Evolutionary conservation across 2,329 filamentous ascomycete species (phyloP), one percentile per base, ranked within the genome.

Genomic region (Mycosphaerella arachidis): DNA sequence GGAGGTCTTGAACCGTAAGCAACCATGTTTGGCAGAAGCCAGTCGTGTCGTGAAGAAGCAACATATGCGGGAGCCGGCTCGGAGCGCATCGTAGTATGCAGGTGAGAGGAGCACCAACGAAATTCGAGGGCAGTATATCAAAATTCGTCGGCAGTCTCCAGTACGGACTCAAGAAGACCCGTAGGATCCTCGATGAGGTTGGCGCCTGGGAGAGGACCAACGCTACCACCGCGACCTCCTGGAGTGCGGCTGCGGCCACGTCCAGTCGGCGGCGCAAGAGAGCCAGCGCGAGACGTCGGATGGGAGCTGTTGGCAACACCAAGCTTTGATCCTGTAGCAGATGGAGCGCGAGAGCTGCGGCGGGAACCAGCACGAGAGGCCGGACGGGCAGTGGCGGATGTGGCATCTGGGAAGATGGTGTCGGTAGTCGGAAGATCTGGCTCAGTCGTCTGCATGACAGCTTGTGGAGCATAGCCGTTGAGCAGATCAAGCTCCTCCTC

Each of bases 241-340:
- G 61, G 65, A 46, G 59, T 65, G 31, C 50, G 59, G 55, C 56
- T 65, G 27, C 62, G 59, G 31, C 53, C 60, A 35, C 63, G 64
- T 56, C 29, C 51, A 12, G 37, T 30, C 16, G 57, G 56, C 20
- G 63, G 54, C 13, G 53, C 60, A 20, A 61, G 57, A 35, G 56
- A 60, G 18, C 60, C 54, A 20, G 58, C 58, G 33, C 61, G 61
- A 18, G 61, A 66, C 9, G 16, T 29, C 43, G 56, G 57, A 45
- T 61, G 62, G 33, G 63, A 66, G 1, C 33, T 52, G 13, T 31
- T 29, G 46, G 46, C 51, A 24, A 24, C 24, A n/a, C 54, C 40
- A 12, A 48, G 40, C 31, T 35, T 35, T 12, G 31, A 35, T 20
- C 51, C 52, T 7, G 57, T 46, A 16, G 33, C 55, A 10, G 62